phyloP scores from a whole-genome alignment of 441 rosid species.

The Corymbia calophylla region DNA sequence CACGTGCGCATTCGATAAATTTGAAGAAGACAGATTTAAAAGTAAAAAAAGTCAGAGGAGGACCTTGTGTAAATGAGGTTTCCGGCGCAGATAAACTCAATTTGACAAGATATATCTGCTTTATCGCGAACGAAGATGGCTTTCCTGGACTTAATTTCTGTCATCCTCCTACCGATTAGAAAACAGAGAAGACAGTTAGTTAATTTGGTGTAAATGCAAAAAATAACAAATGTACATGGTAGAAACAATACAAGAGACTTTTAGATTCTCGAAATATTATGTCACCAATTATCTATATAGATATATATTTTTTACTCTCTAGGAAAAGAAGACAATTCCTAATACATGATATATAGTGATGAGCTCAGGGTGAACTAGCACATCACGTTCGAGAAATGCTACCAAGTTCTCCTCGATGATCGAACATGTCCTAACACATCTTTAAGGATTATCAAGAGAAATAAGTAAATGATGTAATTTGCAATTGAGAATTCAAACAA shows the following conservation, averaged over 20 bases:
- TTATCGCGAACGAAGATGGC: slow-evolving; percentile 42
- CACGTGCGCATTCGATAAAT: background rate
- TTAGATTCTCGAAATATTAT: background rate
- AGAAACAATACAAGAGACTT: background rate
- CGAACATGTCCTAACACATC: no score
- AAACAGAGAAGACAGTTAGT: slow-evolving; percentile 5
- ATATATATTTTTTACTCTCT: background rate
- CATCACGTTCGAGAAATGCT: background rate
- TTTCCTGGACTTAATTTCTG: slow-evolving; percentile 69
- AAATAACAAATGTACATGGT: background rate
- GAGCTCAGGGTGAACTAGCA: background rate
- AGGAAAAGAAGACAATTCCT: background rate
- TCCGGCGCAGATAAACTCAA: slow-evolving; percentile 78
- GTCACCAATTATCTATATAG: background rate
- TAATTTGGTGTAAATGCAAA: background rate
- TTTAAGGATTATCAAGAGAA: background rate
- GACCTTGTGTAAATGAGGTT: slow-evolving; percentile 59
- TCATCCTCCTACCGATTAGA: slow-evolving; percentile 51
- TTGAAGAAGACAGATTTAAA: background rate
- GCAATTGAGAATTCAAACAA: background rate
- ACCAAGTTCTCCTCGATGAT: background rate
- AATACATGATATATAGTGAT: background rate
- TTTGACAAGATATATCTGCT: slow-evolving; percentile 66
- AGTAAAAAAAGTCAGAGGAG: background rate
- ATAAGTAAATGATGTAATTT: background rate